Conservation (phyloP, 2,329 filamentous ascomycete species). For the Aspergillus latus region DNA sequence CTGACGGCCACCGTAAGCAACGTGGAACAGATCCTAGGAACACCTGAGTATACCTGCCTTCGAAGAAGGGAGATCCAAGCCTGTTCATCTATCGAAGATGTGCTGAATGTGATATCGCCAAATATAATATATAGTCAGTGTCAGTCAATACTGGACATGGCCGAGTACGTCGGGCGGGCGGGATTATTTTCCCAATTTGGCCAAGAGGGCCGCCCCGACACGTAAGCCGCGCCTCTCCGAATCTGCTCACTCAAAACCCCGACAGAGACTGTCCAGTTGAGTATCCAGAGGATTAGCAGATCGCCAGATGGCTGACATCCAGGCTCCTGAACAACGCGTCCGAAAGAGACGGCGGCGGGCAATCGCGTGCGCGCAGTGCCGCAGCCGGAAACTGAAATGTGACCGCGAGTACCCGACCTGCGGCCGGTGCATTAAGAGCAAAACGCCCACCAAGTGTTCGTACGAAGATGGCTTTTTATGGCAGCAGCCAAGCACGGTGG, state of each 20-base stretch:
- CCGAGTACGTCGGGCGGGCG: neutral
- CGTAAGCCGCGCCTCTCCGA: slow-evolving; percentile 16
- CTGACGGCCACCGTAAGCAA: too few relatives aligned
- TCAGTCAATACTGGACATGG: too few relatives aligned
- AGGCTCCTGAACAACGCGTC: slow-evolving; percentile 22
- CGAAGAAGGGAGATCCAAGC: too few relatives aligned
- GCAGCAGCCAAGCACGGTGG: slow-evolving; percentile 39
- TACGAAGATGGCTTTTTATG: slow-evolving; percentile 44
- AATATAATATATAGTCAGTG: too few relatives aligned
- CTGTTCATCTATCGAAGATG: too few relatives aligned
- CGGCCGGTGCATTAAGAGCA: slow-evolving; percentile 40
- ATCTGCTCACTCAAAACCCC: neutral
- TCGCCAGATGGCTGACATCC: slow-evolving; percentile 19
- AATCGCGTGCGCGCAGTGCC: slow-evolving; percentile 44
- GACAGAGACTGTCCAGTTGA: neutral
- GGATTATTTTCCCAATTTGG: slow-evolving; percentile 12
- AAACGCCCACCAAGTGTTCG: slow-evolving; percentile 36
- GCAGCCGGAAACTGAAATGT: slow-evolving; percentile 44
- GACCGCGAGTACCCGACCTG: slow-evolving; percentile 45
- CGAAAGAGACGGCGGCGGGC: slow-evolving; percentile 42
- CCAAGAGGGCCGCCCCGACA: slow-evolving; percentile 11
- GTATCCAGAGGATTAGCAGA: neutral
- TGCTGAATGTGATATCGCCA: too few relatives aligned
- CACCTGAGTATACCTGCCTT: too few relatives aligned
- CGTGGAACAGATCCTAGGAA: too few relatives aligned